Evolutionary conservation across 805 yeast genomes (phyloP).

Genomic region (Candida nanaspora): DNA sequence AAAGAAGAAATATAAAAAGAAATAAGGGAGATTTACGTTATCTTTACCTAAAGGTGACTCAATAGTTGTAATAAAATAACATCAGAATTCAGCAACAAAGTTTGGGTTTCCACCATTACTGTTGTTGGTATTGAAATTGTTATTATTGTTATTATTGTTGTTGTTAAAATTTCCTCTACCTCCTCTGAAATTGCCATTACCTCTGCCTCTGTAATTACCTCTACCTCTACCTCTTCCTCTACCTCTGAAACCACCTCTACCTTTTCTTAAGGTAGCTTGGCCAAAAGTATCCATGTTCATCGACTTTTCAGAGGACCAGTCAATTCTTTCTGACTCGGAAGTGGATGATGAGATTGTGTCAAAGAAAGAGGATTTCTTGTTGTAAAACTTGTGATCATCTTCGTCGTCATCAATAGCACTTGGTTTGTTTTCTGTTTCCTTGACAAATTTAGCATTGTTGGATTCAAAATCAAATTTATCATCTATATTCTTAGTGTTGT

Average conservation of each 20-base stretch:
- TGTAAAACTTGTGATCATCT: slow-evolving; percentile 42
- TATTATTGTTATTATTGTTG: neutral
- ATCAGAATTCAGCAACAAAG: slow-evolving; percentile 2
- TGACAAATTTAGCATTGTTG: slow-evolving; percentile 64
- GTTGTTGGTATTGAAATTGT: slow-evolving; percentile 2
- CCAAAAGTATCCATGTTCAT: slow-evolving; percentile 84
- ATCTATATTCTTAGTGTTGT: slow-evolving; percentile 34
- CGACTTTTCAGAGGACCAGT: slow-evolving; percentile 66
- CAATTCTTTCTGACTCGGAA: slow-evolving; percentile 39
- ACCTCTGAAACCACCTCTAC: slow-evolving; percentile 41
- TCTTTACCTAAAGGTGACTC: too few species aligned
- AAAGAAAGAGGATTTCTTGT: slow-evolving; percentile 81
- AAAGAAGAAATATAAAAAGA: neutral
- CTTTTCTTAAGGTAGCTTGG: slow-evolving; percentile 43
- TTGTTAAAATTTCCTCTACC: neutral
- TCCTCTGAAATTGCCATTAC: slow-evolving; percentile 23
- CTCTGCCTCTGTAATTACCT: slow-evolving; percentile 30
- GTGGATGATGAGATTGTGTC: slow-evolving; percentile 76
- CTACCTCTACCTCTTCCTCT: slow-evolving; percentile 39
- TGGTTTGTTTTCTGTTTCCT: slow-evolving; percentile 30
- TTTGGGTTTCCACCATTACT: neutral
- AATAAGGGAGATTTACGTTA: neutral
- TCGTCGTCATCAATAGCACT: slow-evolving; percentile 22
- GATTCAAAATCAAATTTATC: slow-evolving; percentile 71
- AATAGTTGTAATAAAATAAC: too few species aligned